These are phyloP conservation scores for Juncus inflexus DNA, from an alignment of 176 grass and related monocot genomes.

Conservation along the genomic window DNA sequence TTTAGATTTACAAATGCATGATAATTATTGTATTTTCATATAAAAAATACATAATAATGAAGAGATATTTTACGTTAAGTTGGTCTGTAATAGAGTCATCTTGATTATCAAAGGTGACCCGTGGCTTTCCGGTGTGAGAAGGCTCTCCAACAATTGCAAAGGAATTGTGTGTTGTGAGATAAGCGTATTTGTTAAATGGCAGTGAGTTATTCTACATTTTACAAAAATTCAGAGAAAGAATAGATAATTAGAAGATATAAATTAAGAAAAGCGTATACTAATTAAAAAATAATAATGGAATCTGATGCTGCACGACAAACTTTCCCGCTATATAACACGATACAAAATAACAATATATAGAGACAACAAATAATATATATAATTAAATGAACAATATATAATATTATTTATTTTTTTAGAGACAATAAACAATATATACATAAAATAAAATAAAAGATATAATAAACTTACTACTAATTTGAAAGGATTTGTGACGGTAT, in stretches of 20 bases:
- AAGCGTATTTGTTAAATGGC: slow-evolving; percentile 97
- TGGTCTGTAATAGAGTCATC: slow-evolving; percentile 80
- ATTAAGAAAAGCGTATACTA: background rate
- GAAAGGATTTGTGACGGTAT: slow-evolving; percentile 49
- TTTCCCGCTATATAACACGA: too few relatives aligned
- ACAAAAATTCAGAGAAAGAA: slow-evolving; percentile 11
- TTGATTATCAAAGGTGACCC: slow-evolving; percentile 83
- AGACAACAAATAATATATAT: too few relatives aligned
- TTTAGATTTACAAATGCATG: background rate
- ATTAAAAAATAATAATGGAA: background rate
- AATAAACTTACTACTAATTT: slow-evolving; percentile 48
- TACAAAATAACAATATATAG: too few relatives aligned
- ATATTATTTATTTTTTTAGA: too few relatives aligned
- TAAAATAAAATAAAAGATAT: background rate
- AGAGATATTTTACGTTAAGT: slow-evolving; percentile 46
- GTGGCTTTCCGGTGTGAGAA: slow-evolving; percentile 75
- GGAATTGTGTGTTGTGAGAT: slow-evolving; percentile 87
- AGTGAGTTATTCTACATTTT: slow-evolving; percentile 71
- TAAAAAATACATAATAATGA: background rate
- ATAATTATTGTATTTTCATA: slow-evolving; percentile 8
- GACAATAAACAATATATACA: too few relatives aligned
- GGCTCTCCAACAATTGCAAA: slow-evolving; percentile 78
- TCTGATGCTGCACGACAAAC: too few relatives aligned
- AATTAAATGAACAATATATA: too few relatives aligned
- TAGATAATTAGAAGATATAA: slow-evolving; percentile 2